Conservation (phyloP, 2,329 filamentous ascomycete species). For the Colletotrichum tanaceti region DNA sequence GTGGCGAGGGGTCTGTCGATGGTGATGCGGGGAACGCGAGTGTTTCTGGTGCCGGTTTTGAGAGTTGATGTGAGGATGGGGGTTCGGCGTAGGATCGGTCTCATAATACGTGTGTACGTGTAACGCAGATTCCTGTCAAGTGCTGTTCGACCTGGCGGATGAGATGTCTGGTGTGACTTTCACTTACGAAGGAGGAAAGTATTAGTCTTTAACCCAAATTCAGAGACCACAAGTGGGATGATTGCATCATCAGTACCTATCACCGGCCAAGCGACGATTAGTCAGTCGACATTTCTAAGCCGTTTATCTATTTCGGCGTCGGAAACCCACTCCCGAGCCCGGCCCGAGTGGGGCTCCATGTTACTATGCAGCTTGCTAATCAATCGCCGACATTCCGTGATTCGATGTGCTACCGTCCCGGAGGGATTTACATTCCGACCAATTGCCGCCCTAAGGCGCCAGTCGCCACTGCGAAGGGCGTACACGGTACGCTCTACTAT, state of each 20-base stretch:
- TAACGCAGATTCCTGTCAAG: neutral
- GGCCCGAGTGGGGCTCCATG: neutral
- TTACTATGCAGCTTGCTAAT: slow-evolving; percentile 18
- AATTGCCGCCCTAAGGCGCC: neutral
- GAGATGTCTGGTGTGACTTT: neutral
- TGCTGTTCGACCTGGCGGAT: neutral
- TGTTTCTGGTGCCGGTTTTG: neutral
- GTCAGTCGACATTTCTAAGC: slow-evolving; percentile 38
- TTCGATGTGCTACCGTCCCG: slow-evolving; percentile 2
- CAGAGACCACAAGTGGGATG: slow-evolving; percentile 2
- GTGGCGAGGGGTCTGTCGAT: slow-evolving; percentile 42
- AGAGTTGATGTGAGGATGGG: neutral
- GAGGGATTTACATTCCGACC: neutral
- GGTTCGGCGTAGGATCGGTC: slow-evolving; percentile 16
- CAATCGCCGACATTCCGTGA: slow-evolving; percentile 14
- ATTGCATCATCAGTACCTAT: slow-evolving; percentile 35
- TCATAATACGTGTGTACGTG: slow-evolving; percentile 4
- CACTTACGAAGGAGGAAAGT: no score
- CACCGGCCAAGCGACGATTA: slow-evolving; percentile 14
- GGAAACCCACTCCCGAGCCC: slow-evolving; percentile 21
- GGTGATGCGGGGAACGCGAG: neutral
- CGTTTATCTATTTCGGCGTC: neutral
- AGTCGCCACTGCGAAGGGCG: no score
- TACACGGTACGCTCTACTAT: no score
- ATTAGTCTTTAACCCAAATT: slow-evolving; percentile 6